Evolutionary conservation across 352 stramenopile species (phyloP).

Genomic region (Pythium aphanidermatum): DNA sequence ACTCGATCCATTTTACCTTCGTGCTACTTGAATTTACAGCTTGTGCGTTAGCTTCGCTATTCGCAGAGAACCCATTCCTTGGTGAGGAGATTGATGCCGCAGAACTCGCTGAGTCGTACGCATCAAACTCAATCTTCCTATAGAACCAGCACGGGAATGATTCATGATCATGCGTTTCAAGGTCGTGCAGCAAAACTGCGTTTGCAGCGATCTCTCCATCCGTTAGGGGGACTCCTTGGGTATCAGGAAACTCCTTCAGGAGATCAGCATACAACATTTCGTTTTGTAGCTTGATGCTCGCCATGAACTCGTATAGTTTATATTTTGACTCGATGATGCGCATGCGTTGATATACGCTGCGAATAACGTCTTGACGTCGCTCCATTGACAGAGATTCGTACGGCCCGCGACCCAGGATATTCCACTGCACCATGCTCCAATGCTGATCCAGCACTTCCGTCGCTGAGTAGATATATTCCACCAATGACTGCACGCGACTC

Average conservation of each 20-base stretch:
- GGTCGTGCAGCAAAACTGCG: slow-evolving; percentile 26
- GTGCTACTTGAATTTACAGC: not conserved
- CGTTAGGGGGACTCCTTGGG: slow-evolving; percentile 39
- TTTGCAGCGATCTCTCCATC: slow-evolving; percentile 36
- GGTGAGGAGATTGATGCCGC: not conserved
- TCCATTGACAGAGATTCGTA: slow-evolving; percentile 69
- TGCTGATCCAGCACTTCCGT: slow-evolving; percentile 80
- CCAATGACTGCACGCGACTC: slow-evolving; percentile 55
- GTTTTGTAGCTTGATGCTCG: slow-evolving; percentile 79
- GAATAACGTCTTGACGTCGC: slow-evolving; percentile 54
- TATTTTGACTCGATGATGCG: slow-evolving; percentile 65
- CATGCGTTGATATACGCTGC: slow-evolving; percentile 66
- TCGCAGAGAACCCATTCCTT: not conserved
- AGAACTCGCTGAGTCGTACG: not conserved
- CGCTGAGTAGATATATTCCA: slow-evolving; percentile 81
- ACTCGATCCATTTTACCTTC: slow-evolving; percentile 65
- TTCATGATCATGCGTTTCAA: slow-evolving; percentile 46
- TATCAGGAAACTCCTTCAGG: slow-evolving; percentile 42
- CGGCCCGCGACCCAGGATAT: slow-evolving; percentile 68
- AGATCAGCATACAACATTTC: slow-evolving; percentile 77
- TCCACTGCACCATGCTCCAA: slow-evolving; percentile 85
- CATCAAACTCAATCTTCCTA: slow-evolving; percentile 37
- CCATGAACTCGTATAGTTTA: slow-evolving; percentile 82
- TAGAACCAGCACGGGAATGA: slow-evolving; percentile 83
- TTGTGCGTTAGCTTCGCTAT: too few relatives aligned